Evolutionary conservation across 164 flowering plant species (phyloP).

Genomic region (Kingdonia uniflora): DNA sequence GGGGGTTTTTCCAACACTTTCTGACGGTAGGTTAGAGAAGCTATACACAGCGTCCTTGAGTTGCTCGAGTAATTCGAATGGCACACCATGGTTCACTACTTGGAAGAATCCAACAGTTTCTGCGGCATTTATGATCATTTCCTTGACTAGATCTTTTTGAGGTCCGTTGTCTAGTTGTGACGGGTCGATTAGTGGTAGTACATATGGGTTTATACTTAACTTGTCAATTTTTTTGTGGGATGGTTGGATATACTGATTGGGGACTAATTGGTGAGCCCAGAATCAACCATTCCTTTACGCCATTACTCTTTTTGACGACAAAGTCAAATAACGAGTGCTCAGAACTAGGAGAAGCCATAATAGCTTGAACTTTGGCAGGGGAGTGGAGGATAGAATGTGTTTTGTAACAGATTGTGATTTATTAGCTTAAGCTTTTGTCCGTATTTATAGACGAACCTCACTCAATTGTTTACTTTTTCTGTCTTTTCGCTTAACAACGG

Average conservation of each 20-base stretch:
- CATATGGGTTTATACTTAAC: neutral
- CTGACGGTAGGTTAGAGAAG: conserved; percentile 24
- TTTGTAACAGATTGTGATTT: no score
- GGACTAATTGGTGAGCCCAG: conserved; percentile 23
- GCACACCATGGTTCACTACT: conserved; percentile 35
- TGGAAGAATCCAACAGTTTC: conserved; percentile 38
- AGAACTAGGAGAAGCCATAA: no score
- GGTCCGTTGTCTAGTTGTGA: conserved; percentile 26
- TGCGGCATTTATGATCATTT: conserved; percentile 18
- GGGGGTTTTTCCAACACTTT: no score
- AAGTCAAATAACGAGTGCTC: conserved; percentile 32
- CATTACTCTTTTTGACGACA: conserved; percentile 28
- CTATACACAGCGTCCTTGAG: conserved; percentile 22
- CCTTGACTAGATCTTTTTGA: conserved; percentile 17
- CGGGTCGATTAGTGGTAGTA: conserved; percentile 20
- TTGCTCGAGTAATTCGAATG: conserved; percentile 24
- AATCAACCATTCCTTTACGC: conserved; percentile 36
- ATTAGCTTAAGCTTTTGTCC: no score
- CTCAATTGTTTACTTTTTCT: no score
- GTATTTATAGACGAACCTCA: no score
- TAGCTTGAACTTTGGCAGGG: no score
- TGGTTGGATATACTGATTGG: conserved; percentile 24
- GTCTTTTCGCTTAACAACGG: no score
- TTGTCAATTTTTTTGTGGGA: conserved; percentile 22
- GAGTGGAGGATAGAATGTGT: no score